Evolutionary conservation across 2,329 filamentous ascomycete species (phyloP), one percentile per base, ranked within the genome.

Genomic region (Hymenoscyphus scutula): DNA sequence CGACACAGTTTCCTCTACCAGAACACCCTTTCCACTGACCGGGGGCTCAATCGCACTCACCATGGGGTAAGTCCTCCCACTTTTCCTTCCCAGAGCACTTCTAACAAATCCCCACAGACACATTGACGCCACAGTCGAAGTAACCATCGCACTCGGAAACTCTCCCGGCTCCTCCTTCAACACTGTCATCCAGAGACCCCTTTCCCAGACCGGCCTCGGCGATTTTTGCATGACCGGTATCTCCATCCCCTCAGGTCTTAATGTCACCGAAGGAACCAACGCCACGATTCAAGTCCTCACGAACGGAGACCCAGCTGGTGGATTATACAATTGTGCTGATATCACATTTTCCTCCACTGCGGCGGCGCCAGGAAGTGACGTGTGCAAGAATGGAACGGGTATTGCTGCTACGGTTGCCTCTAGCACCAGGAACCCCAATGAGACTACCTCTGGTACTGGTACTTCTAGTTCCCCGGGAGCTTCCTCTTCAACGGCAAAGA

Each of bases 251-350:
- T 69, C 71, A 10, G 77, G 76, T 3, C 66, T 84, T 23, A 67
- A 67, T 48, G 79, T 81, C 58, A 76, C 74, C 25, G 85, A 89
- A 29, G 89, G 89, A 53, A 82, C 82, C 68, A 80, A 83, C 56
- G 89, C 83, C 11, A 89, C 86, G 13, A 79, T 93, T 61, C 90
- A 92, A 77, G 85, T 92, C 58, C 80, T 92, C 41, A 89, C 85
- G 2, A 80, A 86, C 58, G 86, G 84, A 34, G 80, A 84, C 45
- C 78, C 78, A 2, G 81, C 79, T 29, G 82, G 81, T 29, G 86
- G 88, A 11, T 77, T 92, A 32, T 92, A 91, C 76, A 90, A 88
- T 75, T 94, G 90, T 75, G 87, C 89, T 71, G 89, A 93, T 70
- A 84, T 93, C 67, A 87, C 84, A 37, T 88, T 93, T 76, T 82